Evolutionary conservation across 2,329 filamentous ascomycete genomes (phyloP), one percentile per base, ranked within the genome.

Genomic region (Diaporthe vaccinii): DNA sequence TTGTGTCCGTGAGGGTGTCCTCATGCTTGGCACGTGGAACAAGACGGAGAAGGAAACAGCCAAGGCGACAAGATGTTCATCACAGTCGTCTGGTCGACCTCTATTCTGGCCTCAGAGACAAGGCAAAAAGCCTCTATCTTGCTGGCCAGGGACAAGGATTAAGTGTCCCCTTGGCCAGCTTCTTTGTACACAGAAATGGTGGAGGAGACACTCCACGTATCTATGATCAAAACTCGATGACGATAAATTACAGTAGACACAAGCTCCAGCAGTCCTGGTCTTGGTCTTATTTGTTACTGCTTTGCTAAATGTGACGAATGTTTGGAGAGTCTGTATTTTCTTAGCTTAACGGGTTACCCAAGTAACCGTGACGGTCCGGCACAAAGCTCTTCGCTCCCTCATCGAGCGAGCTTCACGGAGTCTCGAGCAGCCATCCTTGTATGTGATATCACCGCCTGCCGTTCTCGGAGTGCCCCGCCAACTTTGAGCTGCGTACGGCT

Each of bases 381-480:
- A 31, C 22, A 68, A 17, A 68, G 31, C 46, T 28, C 22, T 53
- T 12, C 17, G 22, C 31, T 69, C 49, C 28, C 14, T 14, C 31
- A 17, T 41, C 22, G 17, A 69, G 49, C 34, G 10, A 69, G 49
- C 49, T 41, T 39, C 34, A 41, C 6, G 12, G 14, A 53, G 5
- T 41, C 65, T 69, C 34, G 65, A 69, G 34, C 46, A 69, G 49
- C 31, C 65, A 69, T 69, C 65, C 65, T 69, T 55, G 65, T 36
- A 14, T 8, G 6, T 31, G n/a, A 8, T 17, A 28, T 22, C 65
- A 69, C 65, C 65, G 65, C 65, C 65, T 69, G 25, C 65, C 65
- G 9, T 69, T 69, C 31, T 36, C 34, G 65, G 65, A 55, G n/a
- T 69, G 65, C 65, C 65, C 65, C 65, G 49, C 65, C 65, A 69